Evolutionary conservation across 23 red algal species (phyloP), one percentile per base, ranked within the genome.

Genomic region (Chondrus crispus): DNA sequence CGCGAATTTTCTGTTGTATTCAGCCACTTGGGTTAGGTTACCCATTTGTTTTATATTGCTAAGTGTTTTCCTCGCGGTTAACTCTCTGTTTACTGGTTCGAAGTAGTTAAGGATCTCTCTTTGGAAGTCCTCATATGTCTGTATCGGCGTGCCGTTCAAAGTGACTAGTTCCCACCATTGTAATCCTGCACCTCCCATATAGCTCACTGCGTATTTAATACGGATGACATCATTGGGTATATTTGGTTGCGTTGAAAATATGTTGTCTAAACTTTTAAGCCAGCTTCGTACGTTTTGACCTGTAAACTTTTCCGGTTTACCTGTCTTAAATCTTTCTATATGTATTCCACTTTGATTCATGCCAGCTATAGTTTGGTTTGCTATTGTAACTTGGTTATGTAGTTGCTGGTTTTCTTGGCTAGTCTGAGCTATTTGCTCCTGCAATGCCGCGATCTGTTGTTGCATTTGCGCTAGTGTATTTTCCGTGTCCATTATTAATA

Each of bases 101-200:
- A 64, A 64, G 58, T 64, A 64, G 58, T 64, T 5, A 8, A 8
- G 16, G 28, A 64, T 32, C 14, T 64, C 36, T 5, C 26, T 64
- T 64, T 64, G 28, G 36, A 64, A 64, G 36, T 64, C 58, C 28
- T 64, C 36, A 33, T 32, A 64, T 7, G 5, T 40, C 26, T 4
- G 20, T 41, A 44, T 38, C 9, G 24, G 7, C 22, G 70, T 75
- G 9, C 51, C 36, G 64, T 84, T 7, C n/a, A 84, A 42, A 39
- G 48, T 54, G 2, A 63, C 64, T 62, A 84, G 48, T 40, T 84
- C 80, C 51, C 80, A 84, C 47, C 10, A 84, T 62, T 84, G 80
- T 13, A 81, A 48, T 51, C 40, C 76, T 39, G 49, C 76, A 53
- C 76, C 76, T 29, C 22, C 55, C 45, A 81, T 81, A 57, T 81